Evolutionary conservation across 1,284 basidiomycete genomes (phyloP), one percentile per base, ranked within the genome.

Genomic region (Ganoderma boninense): DNA sequence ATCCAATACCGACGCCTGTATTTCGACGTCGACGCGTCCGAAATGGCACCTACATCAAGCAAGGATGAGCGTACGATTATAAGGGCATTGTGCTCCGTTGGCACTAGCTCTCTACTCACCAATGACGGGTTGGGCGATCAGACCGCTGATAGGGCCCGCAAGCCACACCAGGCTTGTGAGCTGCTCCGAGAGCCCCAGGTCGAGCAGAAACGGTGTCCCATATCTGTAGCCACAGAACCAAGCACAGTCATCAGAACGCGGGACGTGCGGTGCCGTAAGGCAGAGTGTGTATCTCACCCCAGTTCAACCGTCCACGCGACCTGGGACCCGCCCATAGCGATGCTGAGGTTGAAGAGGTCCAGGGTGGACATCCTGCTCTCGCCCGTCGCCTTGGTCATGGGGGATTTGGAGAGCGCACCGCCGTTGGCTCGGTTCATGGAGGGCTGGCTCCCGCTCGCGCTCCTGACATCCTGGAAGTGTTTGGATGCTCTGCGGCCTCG

Each of bases 141-240:
- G 86, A 8, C 97, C 97, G 68, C 94, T 95, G 70, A 99, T 93
- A 11, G 96, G 96, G 6, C 97, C 98, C 40, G 97, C 97, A 59
- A 99, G 88, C 97, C 97, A 99, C 40, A 99, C 97, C 18, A 98
- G 87, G 68, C 95, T 95, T 5, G 98, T 98, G 38, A 96, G 85
- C 77, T 96, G 91, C 79, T 97, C 97, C 1, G 95, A 93, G 40
- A 99, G 87, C 11, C 97, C 97, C 14, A 99, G 90, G 18, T 87
- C 89, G 14, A 98, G 87, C 57, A 99, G 85, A 81, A 98, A 98
- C 0, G 97, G 97, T 2, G 97, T 98, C 42, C 97, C 97, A 79
- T 97, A 97, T 78, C 95, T 96, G 70, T 74, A 10, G 20, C 23
- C 73, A 43, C 57, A 14, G 18, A 46, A n/a, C 44, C 16, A 20